phyloP scores from a whole-genome alignment of 1,284 basidiomycete genomes.

The Sporisorium sorghi region DNA sequence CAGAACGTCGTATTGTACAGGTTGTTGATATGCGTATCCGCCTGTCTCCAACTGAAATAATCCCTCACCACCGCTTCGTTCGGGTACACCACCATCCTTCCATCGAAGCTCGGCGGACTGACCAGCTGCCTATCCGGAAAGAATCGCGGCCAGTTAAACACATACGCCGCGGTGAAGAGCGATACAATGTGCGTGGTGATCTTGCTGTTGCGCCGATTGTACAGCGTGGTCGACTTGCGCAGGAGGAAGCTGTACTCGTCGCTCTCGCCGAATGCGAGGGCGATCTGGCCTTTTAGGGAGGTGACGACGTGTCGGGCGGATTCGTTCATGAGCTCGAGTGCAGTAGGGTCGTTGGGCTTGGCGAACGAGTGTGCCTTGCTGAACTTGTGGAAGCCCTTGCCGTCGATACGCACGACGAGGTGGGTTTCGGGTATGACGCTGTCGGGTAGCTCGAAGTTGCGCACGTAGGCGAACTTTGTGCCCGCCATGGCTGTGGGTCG shows the following conservation, averaged over 20 bases:
- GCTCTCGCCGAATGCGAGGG: slow-evolving; percentile 87
- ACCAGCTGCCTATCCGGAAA: slow-evolving; percentile 78
- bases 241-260: slow-evolving; percentile 97
- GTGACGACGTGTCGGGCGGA: slow-evolving; percentile 84
- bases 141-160: slow-evolving; percentile 84
- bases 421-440: slow-evolving; percentile 84
- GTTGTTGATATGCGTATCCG: slow-evolving; percentile 98
- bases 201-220: slow-evolving; percentile 84
- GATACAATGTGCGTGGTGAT: slow-evolving; percentile 89
- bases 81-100: slow-evolving; percentile 84
- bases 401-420: slow-evolving; percentile 88
- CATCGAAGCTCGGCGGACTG: slow-evolving; percentile 92
- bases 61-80: slow-evolving; percentile 80
- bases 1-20: slow-evolving; percentile 96
- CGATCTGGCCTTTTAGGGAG: slow-evolving; percentile 60
- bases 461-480: slow-evolving; percentile 89
- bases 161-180: slow-evolving; percentile 90
- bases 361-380: slow-evolving; percentile 83
- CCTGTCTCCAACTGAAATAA: slow-evolving; percentile 95
- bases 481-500: slow-evolving; percentile 79
- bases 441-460: slow-evolving; percentile 89
- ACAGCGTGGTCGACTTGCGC: slow-evolving; percentile 79
- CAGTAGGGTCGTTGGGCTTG: slow-evolving; percentile 91
- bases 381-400: slow-evolving; percentile 95
- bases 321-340: slow-evolving; percentile 90